Percentiles rank a stretch among this genome's conserved stretches.
These are phyloP conservation scores for Pseudogymnoascus sp. DNA, from an alignment of 2,329 filamentous ascomycete genomes.

Conservation along the genomic window DNA sequence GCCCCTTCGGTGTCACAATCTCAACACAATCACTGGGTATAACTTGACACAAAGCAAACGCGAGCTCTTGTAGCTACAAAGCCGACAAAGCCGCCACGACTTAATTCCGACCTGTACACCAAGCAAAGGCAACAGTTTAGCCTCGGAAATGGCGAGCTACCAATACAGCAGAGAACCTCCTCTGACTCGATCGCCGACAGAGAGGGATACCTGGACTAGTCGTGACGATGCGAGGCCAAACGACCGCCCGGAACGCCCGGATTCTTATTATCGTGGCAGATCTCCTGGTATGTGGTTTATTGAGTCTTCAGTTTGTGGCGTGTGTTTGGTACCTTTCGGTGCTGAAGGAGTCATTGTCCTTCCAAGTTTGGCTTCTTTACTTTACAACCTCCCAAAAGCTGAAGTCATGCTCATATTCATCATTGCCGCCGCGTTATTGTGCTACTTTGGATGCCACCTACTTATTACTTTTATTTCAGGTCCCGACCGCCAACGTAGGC, in stretches of 20 bases:
- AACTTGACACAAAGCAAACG: conserved; percentile 26
- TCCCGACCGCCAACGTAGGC: conserved; percentile 45
- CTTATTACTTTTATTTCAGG: conserved; percentile 34
- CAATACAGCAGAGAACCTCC: conserved; percentile 24
- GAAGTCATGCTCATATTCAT: background rate
- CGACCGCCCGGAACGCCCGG: conserved; percentile 39
- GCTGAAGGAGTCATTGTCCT: background rate
- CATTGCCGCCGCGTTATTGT: background rate
- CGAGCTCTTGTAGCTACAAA: conserved; percentile 8
- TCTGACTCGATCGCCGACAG: conserved; percentile 27
- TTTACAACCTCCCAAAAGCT: background rate
- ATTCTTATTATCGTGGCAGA: conserved; percentile 57
- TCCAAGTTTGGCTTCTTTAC: background rate
- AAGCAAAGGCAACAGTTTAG: background rate
- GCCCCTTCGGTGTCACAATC: conserved; percentile 21
- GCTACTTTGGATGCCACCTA: conserved; percentile 11
- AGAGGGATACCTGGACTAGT: conserved; percentile 29
- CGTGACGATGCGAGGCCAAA: conserved; percentile 22
- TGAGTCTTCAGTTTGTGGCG: background rate
- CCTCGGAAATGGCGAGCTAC: conserved; percentile 8
- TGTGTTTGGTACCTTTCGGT: background rate
- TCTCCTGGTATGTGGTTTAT: conserved; percentile 56
- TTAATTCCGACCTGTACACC: conserved; percentile 2
- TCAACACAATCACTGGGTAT: conserved; percentile 25
- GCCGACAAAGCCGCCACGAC: background rate